phyloP scores from a whole-genome alignment of 805 yeast species.

The Candida qinlingensis region DNA sequence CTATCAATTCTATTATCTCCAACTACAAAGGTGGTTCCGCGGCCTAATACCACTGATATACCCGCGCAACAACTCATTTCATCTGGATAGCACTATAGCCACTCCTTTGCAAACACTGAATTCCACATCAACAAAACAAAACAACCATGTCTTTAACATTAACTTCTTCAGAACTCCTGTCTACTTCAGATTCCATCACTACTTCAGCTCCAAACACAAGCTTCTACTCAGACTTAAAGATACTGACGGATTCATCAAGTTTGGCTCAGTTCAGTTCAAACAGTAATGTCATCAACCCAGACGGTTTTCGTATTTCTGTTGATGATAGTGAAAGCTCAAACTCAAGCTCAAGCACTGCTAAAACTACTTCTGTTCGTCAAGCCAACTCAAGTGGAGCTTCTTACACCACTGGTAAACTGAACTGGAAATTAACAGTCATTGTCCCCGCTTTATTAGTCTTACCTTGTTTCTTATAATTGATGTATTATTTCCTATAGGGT shows the following conservation, averaged over 20 bases:
- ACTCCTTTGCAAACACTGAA: no score
- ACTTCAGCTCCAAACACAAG: constrained; percentile 1
- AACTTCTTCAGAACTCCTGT: not conserved
- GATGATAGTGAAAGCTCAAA: constrained; percentile 1
- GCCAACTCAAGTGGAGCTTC: constrained; percentile 10
- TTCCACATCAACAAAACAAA: not conserved
- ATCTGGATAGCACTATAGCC: no score
- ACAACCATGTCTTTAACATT: not conserved
- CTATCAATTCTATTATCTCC: no score
- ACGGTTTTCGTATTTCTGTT: not conserved
- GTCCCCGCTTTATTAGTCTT: constrained; percentile 11
- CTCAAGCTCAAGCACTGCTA: not conserved
- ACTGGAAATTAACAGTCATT: constrained; percentile 10
- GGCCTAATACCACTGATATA: not conserved
- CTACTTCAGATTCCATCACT: not conserved
- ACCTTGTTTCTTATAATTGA: constrained; percentile 8
- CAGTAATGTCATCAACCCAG: not conserved
- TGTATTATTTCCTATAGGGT: not conserved
- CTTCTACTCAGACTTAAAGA: constrained; percentile 19
- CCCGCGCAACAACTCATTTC: not conserved
- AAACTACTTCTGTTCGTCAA: not conserved
- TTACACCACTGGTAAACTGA: not conserved
- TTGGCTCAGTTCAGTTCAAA: constrained; percentile 4
- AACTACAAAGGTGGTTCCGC: no score
- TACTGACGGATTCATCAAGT: constrained; percentile 15